These are phyloP conservation scores for Cylindrotheca closterium DNA, from an alignment of 108 stramenopile species.

Conservation along the genomic window DNA sequence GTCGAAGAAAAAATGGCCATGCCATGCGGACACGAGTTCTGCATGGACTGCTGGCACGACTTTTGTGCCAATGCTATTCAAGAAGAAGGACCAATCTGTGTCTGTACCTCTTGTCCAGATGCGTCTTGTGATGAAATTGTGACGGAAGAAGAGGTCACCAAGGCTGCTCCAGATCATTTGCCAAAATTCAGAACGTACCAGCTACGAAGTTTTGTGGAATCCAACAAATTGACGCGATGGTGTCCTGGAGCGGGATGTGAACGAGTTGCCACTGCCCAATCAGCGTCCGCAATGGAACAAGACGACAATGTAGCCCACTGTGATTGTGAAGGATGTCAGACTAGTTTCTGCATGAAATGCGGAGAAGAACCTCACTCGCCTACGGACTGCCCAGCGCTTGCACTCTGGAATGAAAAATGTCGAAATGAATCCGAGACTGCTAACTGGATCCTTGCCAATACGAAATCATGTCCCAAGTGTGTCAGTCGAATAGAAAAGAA, in stretches of 20 bases:
- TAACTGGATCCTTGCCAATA: slow-evolving; percentile 99
- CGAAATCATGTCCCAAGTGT: slow-evolving; percentile 98
- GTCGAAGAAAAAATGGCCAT: slow-evolving; percentile 66
- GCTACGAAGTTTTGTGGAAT: slow-evolving; percentile 92
- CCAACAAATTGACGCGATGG: slow-evolving; percentile 91
- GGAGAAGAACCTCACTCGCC: slow-evolving; percentile 97
- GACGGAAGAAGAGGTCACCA: slow-evolving; percentile 75
- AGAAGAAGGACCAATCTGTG: slow-evolving; percentile 82
- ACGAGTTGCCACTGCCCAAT: slow-evolving; percentile 79
- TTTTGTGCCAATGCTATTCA: slow-evolving; percentile 80
- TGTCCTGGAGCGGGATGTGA: slow-evolving; percentile 97
- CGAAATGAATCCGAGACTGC: slow-evolving; percentile 96
- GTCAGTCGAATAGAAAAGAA: slow-evolving; percentile 98
- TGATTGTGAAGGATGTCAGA: slow-evolving; percentile 70
- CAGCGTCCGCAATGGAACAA: slow-evolving; percentile 54
- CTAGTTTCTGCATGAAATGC: slow-evolving; percentile 88
- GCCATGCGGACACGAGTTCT: slow-evolving; percentile 96
- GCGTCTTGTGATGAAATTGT: slow-evolving; percentile 85
- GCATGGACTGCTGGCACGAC: slow-evolving; percentile 91
- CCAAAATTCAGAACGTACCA: slow-evolving; percentile 77
- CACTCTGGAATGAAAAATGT: slow-evolving; percentile 93
- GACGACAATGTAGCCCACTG: slow-evolving; percentile 63
- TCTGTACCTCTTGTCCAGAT: slow-evolving; percentile 87
- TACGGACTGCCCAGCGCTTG: slow-evolving; percentile 70
- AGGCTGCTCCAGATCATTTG: slow-evolving; percentile 54